A percentile compares a stretch with the other conserved stretches of the same genome.
Evolutionary conservation across 345 rosid genomes (phyloP).

Genomic region (Lepidium aucheri): DNA sequence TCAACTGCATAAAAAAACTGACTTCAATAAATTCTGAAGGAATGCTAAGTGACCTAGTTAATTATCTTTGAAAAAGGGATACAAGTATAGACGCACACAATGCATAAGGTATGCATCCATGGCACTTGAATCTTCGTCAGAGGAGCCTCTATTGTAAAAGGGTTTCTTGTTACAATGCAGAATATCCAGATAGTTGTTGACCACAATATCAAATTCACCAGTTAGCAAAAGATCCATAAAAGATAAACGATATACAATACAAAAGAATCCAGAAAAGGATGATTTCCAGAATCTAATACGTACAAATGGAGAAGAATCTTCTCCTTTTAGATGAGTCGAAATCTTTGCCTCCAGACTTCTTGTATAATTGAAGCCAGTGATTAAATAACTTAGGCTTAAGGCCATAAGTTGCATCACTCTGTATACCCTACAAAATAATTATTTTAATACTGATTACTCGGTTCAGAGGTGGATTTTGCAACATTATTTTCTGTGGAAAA

Average conservation of each 20-base stretch:
- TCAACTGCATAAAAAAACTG: conserved; percentile 55
- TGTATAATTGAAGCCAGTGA: conserved; percentile 67
- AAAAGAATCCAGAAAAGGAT: neutral
- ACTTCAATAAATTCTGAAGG: conserved; percentile 16
- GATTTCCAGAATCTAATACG: conserved; percentile 22
- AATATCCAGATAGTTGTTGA: conserved; percentile 71
- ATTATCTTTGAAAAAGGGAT: neutral
- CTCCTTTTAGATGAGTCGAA: conserved; percentile 63
- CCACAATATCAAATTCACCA: conserved; percentile 29
- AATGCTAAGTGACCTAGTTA: neutral
- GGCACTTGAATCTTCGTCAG: conserved; percentile 67
- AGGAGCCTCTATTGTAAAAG: conserved; percentile 58
- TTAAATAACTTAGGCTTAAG: conserved; percentile 65
- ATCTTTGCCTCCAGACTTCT: conserved; percentile 51
- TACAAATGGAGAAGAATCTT: conserved; percentile 74
- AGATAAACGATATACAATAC: neutral
- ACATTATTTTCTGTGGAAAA: neutral
- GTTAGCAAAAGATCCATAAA: conserved; percentile 19
- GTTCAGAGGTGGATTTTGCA: neutral
- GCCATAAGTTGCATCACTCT: conserved; percentile 33
- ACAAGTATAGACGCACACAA: conserved; percentile 46
- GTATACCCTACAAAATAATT: conserved; percentile 37
- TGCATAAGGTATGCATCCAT: conserved; percentile 87
- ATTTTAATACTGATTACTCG: neutral
- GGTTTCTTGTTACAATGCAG: conserved; percentile 83